These are phyloP conservation scores for Podospora bellae-mahoneyi DNA, from an alignment of 495 filamentous ascomycete species.

Conservation along the genomic window DNA sequence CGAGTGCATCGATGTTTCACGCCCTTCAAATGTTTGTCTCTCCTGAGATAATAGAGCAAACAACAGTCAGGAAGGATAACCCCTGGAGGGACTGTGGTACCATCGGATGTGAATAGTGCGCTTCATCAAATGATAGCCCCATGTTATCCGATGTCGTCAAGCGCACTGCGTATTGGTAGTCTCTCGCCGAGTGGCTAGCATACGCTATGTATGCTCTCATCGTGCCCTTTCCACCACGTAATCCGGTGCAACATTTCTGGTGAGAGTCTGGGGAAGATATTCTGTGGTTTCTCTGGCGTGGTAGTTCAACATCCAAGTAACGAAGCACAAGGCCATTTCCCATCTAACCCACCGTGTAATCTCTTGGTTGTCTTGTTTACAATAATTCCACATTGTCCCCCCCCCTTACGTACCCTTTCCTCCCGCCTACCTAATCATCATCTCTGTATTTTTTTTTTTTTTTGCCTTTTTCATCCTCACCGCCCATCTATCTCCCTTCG, in stretches of 20 bases:
- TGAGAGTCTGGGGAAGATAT: not conserved
- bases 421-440: too few relatives aligned
- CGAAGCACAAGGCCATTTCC: not conserved
- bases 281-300: not conserved
- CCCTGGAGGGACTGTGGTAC: not conserved
- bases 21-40: not conserved
- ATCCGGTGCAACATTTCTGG: not conserved
- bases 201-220: not conserved
- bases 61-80: not conserved
- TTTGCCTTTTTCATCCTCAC: not conserved
- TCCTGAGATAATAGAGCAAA: not conserved
- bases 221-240: not conserved
- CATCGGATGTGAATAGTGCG: not conserved
- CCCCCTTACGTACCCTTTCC: too few relatives aligned
- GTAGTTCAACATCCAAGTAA: not conserved
- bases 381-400: not conserved
- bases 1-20: not conserved
- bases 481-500: too few relatives aligned
- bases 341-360: not conserved
- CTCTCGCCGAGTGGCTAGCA: not conserved
- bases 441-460: not conserved
- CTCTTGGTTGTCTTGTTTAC: not conserved
- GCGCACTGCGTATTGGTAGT: too few relatives aligned
- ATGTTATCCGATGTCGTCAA: not conserved
- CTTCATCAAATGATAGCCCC: not conserved